A percentile compares a stretch with the other conserved stretches of the same genome.
Evolutionary conservation across 306 rosid species (phyloP).

Genomic region (Cyamopsis tetragonoloba): DNA sequence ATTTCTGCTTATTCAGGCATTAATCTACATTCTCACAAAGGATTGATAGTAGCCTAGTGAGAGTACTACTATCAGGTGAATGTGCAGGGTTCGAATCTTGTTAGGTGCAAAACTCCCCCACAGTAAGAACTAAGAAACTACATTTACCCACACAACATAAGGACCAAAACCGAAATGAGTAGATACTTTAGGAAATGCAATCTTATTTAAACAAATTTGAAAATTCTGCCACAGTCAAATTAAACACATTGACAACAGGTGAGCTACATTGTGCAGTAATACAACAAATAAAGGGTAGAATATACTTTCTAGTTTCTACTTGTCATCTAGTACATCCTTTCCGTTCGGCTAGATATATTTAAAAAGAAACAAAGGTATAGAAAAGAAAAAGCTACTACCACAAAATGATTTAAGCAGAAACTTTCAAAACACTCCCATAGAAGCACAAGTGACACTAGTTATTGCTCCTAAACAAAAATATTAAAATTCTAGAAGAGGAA

Average conservation of each 20-base stretch:
- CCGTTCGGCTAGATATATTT: conserved; percentile 5
- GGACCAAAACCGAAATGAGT: background rate
- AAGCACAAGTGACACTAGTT: conserved; percentile 14
- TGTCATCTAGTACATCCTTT: background rate
- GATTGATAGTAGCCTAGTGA: too few species aligned
- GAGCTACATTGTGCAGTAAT: conserved; percentile 6
- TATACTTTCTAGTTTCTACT: background rate
- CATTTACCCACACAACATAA: background rate
- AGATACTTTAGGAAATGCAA: background rate
- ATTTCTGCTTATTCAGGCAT: background rate
- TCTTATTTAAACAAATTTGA: background rate
- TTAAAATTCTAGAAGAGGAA: conserved; percentile 10
- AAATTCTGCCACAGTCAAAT: background rate
- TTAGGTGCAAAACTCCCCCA: too few species aligned
- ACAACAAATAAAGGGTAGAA: conserved; percentile 21
- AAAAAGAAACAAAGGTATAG: conserved; percentile 2
- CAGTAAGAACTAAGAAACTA: background rate
- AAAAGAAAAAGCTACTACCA: conserved; percentile 3
- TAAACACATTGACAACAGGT: background rate
- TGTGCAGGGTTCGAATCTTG: too few species aligned
- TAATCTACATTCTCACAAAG: too few species aligned
- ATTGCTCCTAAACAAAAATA: conserved; percentile 19
- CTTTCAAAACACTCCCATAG: conserved; percentile 1
- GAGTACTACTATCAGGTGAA: too few species aligned
- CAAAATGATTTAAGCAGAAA: conserved; percentile 8